Evolutionary conservation across 257 asterid genomes (phyloP).

Genomic region (Lithospermum erythrorhizon): DNA sequence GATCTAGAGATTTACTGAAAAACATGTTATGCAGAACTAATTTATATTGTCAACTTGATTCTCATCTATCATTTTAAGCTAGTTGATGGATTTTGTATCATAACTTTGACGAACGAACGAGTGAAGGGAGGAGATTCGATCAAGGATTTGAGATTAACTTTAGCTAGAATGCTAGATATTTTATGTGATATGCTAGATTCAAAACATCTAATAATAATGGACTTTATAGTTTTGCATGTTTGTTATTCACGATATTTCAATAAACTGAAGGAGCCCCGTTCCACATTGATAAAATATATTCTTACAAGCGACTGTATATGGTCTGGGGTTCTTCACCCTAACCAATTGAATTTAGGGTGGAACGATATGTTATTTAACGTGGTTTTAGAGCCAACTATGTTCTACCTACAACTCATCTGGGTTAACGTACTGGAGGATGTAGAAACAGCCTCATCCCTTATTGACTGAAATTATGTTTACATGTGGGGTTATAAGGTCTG

Average conservation of each 20-base stretch:
- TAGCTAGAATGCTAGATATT: no score
- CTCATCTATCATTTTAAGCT: neutral
- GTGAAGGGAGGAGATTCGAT: no score
- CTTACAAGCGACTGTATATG: neutral
- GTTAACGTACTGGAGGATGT: neutral
- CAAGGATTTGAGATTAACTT: no score
- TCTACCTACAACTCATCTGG: neutral
- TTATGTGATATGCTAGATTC: no score
- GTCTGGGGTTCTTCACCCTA: neutral
- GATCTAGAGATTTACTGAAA: neutral
- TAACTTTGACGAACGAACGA: no score
- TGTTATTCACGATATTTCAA: no score
- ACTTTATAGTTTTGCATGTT: no score
- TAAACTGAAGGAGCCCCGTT: neutral
- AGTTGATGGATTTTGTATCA: neutral
- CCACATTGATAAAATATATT: no score
- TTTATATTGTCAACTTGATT: neutral
- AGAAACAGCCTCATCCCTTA: neutral
- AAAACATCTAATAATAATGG: no score
- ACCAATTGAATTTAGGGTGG: neutral
- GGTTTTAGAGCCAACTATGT: neutral
- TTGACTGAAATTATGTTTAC: neutral
- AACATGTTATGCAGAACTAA: neutral
- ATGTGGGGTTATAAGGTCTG: neutral
- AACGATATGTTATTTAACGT: neutral